These are phyloP conservation scores for Schwanniomyces sp. DNA, from an alignment of 805 yeast genomes.

Conservation along the genomic window DNA sequence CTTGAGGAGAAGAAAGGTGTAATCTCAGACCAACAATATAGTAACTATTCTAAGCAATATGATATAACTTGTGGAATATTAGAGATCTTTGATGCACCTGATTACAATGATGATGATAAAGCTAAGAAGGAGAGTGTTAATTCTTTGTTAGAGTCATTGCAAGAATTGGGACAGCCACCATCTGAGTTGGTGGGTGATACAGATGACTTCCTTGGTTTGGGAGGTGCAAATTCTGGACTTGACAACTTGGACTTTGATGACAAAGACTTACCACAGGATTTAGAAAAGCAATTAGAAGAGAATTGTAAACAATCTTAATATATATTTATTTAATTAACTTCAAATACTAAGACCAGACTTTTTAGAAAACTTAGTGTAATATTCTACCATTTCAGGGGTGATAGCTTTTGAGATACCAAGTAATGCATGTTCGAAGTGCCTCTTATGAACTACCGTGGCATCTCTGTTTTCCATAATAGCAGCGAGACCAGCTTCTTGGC, in stretches of 20 bases:
- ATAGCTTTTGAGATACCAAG: conserved; percentile 72
- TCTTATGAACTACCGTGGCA: conserved; percentile 50
- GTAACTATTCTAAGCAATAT: conserved; percentile 61
- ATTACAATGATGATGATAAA: conserved; percentile 54
- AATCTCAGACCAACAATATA: conserved; percentile 46
- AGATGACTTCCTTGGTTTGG: conserved; percentile 46
- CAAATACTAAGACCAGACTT: conserved; percentile 32
- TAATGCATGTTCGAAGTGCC: conserved; percentile 75
- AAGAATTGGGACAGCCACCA: conserved; percentile 81
- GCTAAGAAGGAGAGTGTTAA: conserved; percentile 52
- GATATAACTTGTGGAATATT: conserved; percentile 61
- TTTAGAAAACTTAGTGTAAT: conserved; percentile 58
- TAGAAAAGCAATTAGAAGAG: conserved; percentile 54
- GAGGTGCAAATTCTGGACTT: conserved; percentile 27
- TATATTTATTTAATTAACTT: background rate
- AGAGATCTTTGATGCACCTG: conserved; percentile 61
- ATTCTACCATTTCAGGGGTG: conserved; percentile 79
- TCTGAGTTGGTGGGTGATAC: conserved; percentile 65
- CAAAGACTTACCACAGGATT: conserved; percentile 54
- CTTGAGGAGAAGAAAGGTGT: conserved; percentile 51
- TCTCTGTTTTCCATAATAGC: conserved; percentile 81
- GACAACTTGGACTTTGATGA: conserved; percentile 47
- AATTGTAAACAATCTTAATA: conserved; percentile 48
- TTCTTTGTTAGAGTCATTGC: conserved; percentile 61
- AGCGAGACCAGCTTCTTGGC: conserved; percentile 95